Conservation (phyloP, 176 grass and related monocot species). For the Carex cristatella region DNA sequence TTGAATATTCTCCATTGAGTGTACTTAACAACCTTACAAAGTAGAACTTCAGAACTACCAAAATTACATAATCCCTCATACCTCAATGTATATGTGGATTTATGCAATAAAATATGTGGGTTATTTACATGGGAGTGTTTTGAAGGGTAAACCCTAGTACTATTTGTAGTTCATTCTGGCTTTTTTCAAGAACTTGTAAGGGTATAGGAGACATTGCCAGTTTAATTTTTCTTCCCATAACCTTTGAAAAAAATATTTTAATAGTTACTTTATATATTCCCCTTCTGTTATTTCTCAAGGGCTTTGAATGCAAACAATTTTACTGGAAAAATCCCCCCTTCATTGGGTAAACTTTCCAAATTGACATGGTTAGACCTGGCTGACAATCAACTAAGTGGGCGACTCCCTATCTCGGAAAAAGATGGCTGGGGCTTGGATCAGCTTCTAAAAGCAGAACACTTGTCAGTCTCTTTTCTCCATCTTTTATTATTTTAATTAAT, state of each 20-base stretch:
- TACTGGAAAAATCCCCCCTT: slow-evolving; percentile 43
- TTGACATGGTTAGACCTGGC: slow-evolving; percentile 56
- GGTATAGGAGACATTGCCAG: not conserved
- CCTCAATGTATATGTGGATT: not conserved
- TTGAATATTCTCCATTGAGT: not conserved
- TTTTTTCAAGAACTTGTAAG: not conserved
- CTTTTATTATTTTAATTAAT: not conserved
- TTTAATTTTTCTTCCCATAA: not conserved
- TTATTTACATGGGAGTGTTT: not conserved
- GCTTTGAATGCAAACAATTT: slow-evolving; percentile 61
- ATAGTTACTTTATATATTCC: not conserved
- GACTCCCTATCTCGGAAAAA: slow-evolving; percentile 45
- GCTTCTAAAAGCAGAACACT: slow-evolving; percentile 45
- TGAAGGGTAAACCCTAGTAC: too few relatives aligned
- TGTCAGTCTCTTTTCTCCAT: slow-evolving; percentile 36
- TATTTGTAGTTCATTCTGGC: too few relatives aligned
- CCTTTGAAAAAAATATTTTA: not conserved
- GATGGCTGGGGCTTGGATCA: slow-evolving; percentile 52
- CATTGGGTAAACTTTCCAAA: slow-evolving; percentile 60
- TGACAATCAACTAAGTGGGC: slow-evolving; percentile 45
- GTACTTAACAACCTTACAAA: not conserved
- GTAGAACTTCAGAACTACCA: not conserved
- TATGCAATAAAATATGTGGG: not conserved
- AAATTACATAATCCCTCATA: not conserved
- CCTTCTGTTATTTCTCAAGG: slow-evolving; percentile 14